phyloP scores from a whole-genome alignment of 1,284 basidiomycete genomes.

The Athelia psychrophila region DNA sequence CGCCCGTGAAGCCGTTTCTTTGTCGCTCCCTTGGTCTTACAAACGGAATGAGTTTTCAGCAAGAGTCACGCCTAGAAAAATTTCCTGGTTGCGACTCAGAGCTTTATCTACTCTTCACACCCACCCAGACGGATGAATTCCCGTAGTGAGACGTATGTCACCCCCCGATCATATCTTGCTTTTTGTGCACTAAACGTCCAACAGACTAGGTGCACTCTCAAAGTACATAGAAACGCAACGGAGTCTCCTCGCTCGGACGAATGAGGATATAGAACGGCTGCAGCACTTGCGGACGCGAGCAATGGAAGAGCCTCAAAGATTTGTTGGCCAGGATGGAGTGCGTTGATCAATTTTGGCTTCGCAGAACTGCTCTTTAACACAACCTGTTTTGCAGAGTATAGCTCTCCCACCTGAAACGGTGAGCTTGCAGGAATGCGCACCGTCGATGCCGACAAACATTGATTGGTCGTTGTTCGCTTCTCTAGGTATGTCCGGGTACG shows the following conservation, averaged over 20 bases:
- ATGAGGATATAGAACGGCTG: conserved; percentile 57
- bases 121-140: too few relatives aligned
- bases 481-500: conserved; percentile 19
- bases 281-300: conserved; percentile 38
- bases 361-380: conserved; percentile 8
- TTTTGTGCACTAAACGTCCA: background rate
- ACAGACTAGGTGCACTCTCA: conserved; percentile 64
- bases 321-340: conserved; percentile 33
- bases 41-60: too few relatives aligned
- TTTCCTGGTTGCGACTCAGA: too few relatives aligned
- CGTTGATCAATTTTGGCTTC: conserved; percentile 4
- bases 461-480: conserved; percentile 29
- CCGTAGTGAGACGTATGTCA: too few relatives aligned
- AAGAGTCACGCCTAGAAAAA: too few relatives aligned
- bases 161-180: too few relatives aligned
- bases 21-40: too few relatives aligned
- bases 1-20: too few relatives aligned
- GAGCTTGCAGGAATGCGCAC: background rate
- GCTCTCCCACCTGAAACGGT: background rate
- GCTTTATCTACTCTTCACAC: too few relatives aligned
- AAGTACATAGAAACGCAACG: conserved; percentile 61
- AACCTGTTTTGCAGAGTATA: background rate
- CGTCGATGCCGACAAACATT: conserved; percentile 21
- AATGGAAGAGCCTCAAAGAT: conserved; percentile 26
- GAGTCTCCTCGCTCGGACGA: conserved; percentile 51